Base-by-base conservation (phyloP, 345 rosid genomes). In the Arabis hirsuta region DNA sequence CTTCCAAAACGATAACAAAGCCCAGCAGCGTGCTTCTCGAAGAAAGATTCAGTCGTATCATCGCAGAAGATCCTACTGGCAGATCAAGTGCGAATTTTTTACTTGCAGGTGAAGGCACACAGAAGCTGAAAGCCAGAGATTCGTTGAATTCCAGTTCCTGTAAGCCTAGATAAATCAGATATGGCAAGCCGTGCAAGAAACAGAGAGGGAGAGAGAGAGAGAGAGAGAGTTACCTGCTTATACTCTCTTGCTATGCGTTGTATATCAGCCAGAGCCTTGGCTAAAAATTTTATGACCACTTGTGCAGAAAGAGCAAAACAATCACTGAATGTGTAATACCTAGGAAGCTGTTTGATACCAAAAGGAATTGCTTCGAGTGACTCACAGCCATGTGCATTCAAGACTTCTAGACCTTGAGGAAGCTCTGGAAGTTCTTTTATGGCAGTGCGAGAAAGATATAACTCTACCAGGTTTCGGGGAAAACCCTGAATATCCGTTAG, bases 291-390 rank as follows among this genome's bases (percentile, higher is more conserved):
- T 31, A 68, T 9, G 74, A 39, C 44, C 34, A 8, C 43, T 43
- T 69, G 57, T 9, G 7, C 56, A 26, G 58, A 43, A 43, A 76
- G 34, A 85, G 0, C 90, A 52, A 69, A 20, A 45, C 79, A 76
- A 11, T 69, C 48, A 38, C 69, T 69, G 29, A 76, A 76, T 14
- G 64, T 42, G 47, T n/a, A 62, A 36, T 6, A 1, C 42, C 54
- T 55, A 43, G 72, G 53, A 29, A 67, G 12, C 20, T 32, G 38
- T 3, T 38, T n/a, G 3, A 54, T n/a, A n/a, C 27, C 31, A 3
- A 12, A 16, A 14, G 24, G 27, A 38, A 61, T 4, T 16, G 19
- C 11, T 42, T 44, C 11, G 3, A 75, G 55, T 6, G 52, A 47
- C 14, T 9, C 13, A 54, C 81, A 77, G 2, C 65, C 48, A 36